Conservation (phyloP, 2,329 filamentous ascomycete species). For the Colletotrichum australisinense region DNA sequence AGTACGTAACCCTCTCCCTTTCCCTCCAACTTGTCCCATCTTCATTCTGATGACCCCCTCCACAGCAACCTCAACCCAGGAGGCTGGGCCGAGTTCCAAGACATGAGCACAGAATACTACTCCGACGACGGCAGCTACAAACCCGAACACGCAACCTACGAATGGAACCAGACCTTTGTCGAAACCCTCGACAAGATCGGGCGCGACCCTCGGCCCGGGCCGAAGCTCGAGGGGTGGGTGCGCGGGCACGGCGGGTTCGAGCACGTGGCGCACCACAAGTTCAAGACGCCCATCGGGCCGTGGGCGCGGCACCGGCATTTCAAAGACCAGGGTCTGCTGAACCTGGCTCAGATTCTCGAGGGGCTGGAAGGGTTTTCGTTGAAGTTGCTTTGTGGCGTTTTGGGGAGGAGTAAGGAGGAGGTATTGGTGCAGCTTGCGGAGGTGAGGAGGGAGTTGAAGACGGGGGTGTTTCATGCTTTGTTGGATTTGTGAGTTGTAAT, state of each 20-base stretch:
- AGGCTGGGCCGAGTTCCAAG: conserved; percentile 45
- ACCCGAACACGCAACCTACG: conserved; percentile 5
- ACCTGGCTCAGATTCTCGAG: conserved; percentile 35
- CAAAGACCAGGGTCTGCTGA: conserved; percentile 37
- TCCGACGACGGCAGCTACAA: conserved; percentile 40
- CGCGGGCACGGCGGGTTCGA: conserved; percentile 48
- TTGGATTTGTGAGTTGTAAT: conserved; percentile 38
- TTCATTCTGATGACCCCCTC: background rate
- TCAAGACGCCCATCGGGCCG: conserved; percentile 49
- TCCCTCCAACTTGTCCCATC: background rate
- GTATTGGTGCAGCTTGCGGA: conserved; percentile 42
- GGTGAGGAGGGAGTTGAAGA: conserved; percentile 44
- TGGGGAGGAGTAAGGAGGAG: conserved; percentile 43
- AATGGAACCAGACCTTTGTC: conserved; percentile 38
- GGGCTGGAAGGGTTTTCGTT: conserved; percentile 41
- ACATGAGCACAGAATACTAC: conserved; percentile 38
- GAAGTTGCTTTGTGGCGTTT: conserved; percentile 43
- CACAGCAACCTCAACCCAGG: conserved; percentile 47
- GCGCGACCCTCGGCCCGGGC: conserved; percentile 46
- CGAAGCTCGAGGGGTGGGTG: conserved; percentile 45
- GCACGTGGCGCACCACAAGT: conserved; percentile 44
- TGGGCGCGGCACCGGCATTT: conserved; percentile 41
- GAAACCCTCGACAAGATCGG: conserved; percentile 39
- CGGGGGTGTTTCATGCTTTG: conserved; percentile 41
- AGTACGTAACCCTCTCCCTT: background rate